phyloP scores from a whole-genome alignment of 371 early-diverging fungal genomes.

The Capillidium heterosporum region DNA sequence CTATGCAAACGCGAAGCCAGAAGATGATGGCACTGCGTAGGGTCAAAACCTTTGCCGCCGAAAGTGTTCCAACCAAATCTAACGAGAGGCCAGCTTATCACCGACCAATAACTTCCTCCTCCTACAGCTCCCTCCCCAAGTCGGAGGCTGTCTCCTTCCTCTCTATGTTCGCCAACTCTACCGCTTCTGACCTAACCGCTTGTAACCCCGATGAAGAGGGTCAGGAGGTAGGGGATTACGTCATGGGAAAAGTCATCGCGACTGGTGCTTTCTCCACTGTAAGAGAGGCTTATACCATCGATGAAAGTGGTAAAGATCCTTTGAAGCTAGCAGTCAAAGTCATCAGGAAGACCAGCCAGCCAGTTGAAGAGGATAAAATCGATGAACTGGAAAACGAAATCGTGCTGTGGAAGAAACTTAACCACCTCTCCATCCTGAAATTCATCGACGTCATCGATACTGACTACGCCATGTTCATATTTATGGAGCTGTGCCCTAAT shows the following conservation, averaged over 20 bases:
- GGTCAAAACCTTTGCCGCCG: neutral
- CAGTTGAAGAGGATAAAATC: neutral
- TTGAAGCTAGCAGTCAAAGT: constrained; percentile 43
- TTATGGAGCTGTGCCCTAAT: constrained; percentile 41
- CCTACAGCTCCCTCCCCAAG: constrained; percentile 22
- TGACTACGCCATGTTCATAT: constrained; percentile 38
- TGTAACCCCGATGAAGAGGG: constrained; percentile 22
- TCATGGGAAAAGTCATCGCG: constrained; percentile 32
- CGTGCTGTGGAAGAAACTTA: constrained; percentile 44
- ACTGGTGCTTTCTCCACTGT: constrained; percentile 48
- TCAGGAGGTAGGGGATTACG: constrained; percentile 44
- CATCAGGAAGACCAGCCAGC: neutral
- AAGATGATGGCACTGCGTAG: neutral
- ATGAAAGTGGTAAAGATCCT: constrained; percentile 24
- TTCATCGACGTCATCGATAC: constrained; percentile 40
- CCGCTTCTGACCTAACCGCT: constrained; percentile 5
- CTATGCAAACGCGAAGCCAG: too few relatives aligned
- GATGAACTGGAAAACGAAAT: constrained; percentile 27
- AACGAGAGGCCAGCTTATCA: too few relatives aligned
- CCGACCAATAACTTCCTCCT: constrained; percentile 14
- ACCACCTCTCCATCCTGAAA: constrained; percentile 43
- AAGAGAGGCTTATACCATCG: constrained; percentile 25
- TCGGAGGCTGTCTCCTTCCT: constrained; percentile 44
- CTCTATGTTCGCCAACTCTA: constrained; percentile 23
- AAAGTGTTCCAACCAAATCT: neutral